Evolutionary conservation across 306 rosid genomes (phyloP), one percentile per base, ranked within the genome.

Genomic region (Castanea sativa): DNA sequence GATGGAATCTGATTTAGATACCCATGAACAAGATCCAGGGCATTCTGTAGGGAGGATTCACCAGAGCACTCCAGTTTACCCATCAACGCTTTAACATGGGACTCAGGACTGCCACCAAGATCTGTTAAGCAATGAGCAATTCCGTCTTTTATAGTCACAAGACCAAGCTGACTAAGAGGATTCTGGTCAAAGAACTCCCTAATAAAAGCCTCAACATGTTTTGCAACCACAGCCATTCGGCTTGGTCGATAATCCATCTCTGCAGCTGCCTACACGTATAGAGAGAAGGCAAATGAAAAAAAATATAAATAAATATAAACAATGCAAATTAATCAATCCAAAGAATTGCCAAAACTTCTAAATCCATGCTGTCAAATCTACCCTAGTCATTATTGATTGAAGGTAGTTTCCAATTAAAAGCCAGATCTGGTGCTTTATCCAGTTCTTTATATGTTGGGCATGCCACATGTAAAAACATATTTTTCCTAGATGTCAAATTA

Each of bases 71-170:
- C 99, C 77, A 95, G 84, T 83, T 95, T 95, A 71, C 97, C 95
- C 96, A 88, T 90, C 86, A 95, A 89, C 58, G 97, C 89, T 83
- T 85, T 86, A 55, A 95, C 90, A 81, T 95, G 99, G 75, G 94
- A 90, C 80, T 95, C 98, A 1, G 99, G 99, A 82, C 98, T 91
- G 78, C 99, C 99, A 75, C 98, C 99, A 35, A 92, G 97, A 81
- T 95, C 98, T 11, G 98, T 91, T 78, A 95, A 80, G 85, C 91
- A 83, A 55, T 88, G 83, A 73, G 98, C 91, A 83, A 92, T 77
- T 65, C 98, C 99, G 57, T 95, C 99, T 85, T 91, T 95, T 72
- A 93, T 82, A 51, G 92, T 87, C 85, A 92, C 92, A 45, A 95
- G 72, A 76, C 97, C 97, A 79, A 95, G 82, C 82, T 92, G 99